Conservation (phyloP, 192 early-diverging fungal species). For the Mortierella antarctica region DNA sequence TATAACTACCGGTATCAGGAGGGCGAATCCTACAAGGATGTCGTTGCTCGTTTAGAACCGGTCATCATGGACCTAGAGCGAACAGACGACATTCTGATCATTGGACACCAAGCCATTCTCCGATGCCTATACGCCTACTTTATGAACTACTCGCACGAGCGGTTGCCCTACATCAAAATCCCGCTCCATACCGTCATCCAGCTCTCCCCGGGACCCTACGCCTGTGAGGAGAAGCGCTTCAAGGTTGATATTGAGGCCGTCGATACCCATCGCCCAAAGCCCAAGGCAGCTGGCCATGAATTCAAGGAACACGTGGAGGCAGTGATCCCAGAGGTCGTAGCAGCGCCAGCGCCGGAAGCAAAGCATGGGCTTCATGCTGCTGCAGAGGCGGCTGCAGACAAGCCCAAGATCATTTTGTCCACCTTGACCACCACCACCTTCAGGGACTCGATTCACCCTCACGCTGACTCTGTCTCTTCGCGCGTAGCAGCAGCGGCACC, state of each 20-base stretch:
- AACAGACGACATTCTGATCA: conserved; percentile 93
- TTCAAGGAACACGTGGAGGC: too few relatives aligned
- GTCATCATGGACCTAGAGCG: conserved; percentile 99
- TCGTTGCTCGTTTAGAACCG: conserved; percentile 95
- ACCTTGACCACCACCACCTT: conserved; percentile 25
- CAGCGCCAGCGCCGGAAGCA: background rate
- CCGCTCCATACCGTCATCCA: conserved; percentile 98
- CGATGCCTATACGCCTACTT: conserved; percentile 99
- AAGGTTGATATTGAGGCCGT: conserved; percentile 98
- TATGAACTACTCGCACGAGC: conserved; percentile 89
- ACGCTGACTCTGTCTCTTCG: conserved; percentile 8
- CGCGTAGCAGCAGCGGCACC: background rate
- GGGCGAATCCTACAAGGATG: conserved; percentile 92
- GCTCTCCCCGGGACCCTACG: conserved; percentile 95
- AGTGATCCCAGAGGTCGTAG: background rate
- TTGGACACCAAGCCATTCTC: conserved; percentile 98
- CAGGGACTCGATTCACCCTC: conserved; percentile 16
- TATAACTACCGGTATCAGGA: conserved; percentile 89
- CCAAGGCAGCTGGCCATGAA: conserved; percentile 30
- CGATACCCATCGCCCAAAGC: conserved; percentile 92
- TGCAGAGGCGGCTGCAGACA: conserved; percentile 11
- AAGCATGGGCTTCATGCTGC: conserved; percentile 3
- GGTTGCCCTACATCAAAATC: conserved; percentile 98
- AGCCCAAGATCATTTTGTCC: conserved; percentile 25
- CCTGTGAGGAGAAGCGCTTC: conserved; percentile 93